These are phyloP conservation scores for Cyclotella distinguenda DNA, from an alignment of 108 stramenopile genomes.

Conservation along the genomic window DNA sequence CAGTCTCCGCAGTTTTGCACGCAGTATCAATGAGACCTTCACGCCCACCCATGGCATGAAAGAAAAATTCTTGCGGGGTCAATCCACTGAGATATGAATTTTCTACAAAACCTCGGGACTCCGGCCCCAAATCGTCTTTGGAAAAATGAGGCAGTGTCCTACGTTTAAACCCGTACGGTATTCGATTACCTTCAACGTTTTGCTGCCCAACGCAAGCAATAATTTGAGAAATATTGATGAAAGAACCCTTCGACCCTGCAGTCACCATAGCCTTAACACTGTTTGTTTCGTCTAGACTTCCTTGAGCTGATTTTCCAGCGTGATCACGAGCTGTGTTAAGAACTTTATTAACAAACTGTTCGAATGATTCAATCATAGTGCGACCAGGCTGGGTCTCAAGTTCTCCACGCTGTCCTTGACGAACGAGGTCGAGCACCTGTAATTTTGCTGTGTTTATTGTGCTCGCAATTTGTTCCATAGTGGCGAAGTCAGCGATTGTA, in stretches of 20 bases:
- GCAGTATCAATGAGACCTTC: conserved; percentile 99
- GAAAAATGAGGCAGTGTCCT: conserved; percentile 98
- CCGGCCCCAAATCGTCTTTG: conserved; percentile 98
- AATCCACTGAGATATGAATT: conserved; percentile 98
- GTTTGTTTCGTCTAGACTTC: conserved; percentile 90
- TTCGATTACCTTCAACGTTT: conserved; percentile 99
- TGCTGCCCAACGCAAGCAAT: conserved; percentile 99
- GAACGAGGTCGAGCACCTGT: conserved; percentile 93
- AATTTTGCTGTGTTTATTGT: conserved; percentile 97
- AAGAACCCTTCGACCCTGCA: conserved; percentile 96
- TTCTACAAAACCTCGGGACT: conserved; percentile 98
- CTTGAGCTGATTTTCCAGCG: conserved; percentile 94
- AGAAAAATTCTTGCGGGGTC: conserved; percentile 99
- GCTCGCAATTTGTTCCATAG: conserved; percentile 93
- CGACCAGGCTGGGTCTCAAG: conserved; percentile 97
- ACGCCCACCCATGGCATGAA: conserved; percentile 99
- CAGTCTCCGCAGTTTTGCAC: conserved; percentile 98
- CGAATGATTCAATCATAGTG: conserved; percentile 98
- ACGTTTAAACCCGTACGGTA: conserved; percentile 96
- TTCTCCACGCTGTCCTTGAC: conserved; percentile 94
- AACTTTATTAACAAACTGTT: conserved; percentile 95
- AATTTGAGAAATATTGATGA: conserved; percentile 99
- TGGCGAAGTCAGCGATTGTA: conserved; percentile 93
- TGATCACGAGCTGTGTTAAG: conserved; percentile 95
- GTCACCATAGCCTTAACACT: conserved; percentile 98